These are phyloP conservation scores for Pseudogymnoascus sp. DNA, from an alignment of 2,329 filamentous ascomycete genomes.

Conservation along the genomic window DNA sequence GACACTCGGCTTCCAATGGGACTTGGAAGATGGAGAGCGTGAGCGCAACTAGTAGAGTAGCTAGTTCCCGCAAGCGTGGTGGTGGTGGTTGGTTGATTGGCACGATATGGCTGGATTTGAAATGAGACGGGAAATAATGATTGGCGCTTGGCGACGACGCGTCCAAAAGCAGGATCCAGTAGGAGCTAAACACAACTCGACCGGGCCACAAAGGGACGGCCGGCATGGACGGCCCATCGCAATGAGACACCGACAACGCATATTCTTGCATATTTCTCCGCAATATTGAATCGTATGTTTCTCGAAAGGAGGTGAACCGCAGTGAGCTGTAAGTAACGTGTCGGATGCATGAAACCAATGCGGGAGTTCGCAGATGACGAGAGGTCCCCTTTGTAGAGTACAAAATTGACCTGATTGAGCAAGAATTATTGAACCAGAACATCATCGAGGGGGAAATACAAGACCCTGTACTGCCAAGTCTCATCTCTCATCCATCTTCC, in stretches of 20 bases:
- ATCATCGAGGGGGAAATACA: not conserved
- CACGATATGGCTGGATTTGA: not conserved
- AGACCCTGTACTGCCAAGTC: not conserved
- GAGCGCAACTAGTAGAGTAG: not conserved
- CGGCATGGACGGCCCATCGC: not conserved
- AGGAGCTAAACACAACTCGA: conserved; percentile 6
- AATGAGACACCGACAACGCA: not conserved
- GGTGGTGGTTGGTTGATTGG: not conserved
- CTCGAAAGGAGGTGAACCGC: not conserved
- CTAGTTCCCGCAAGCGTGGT: not conserved
- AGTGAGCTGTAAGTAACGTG: conserved; percentile 1
- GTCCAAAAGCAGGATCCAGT: conserved; percentile 2
- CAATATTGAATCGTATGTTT: not conserved
- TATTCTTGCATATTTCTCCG: conserved; percentile 5
- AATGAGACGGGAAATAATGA: not conserved
- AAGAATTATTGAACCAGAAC: not conserved
- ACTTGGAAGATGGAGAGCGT: not conserved
- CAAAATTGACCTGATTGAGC: not conserved
- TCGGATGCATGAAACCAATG: conserved; percentile 5
- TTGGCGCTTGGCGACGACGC: conserved; percentile 4
- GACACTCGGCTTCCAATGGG: not conserved
- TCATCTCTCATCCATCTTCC: not conserved
- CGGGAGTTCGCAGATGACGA: not conserved
- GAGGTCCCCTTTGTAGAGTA: not conserved
- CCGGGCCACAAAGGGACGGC: not conserved